Evolutionary conservation across 306 rosid species (phyloP).

Genomic region (Luffa aegyptiaca): DNA sequence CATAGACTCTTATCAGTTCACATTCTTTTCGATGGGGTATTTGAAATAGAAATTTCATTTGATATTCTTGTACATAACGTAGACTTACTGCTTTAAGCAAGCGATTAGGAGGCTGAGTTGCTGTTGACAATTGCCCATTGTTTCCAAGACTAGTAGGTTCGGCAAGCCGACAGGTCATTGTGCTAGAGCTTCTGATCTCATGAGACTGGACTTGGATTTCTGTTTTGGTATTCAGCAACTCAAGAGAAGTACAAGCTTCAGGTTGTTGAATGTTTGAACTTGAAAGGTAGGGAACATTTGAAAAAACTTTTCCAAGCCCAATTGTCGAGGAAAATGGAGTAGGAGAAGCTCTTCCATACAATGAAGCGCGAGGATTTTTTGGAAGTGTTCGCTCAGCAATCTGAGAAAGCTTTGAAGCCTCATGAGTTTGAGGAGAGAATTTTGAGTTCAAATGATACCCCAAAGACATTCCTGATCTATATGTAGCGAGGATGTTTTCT

Average conservation of each 20-base stretch:
- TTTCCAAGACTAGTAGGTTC: neutral
- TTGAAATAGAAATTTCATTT: neutral
- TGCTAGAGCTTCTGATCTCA: neutral
- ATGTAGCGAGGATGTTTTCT: neutral
- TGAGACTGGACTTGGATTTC: neutral
- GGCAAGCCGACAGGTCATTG: neutral
- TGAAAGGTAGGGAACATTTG: neutral
- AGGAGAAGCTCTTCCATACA: neutral
- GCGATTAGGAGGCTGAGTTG: neutral
- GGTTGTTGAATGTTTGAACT: neutral
- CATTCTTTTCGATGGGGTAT: neutral
- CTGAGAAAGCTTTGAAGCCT: neutral
- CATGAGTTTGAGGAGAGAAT: neutral
- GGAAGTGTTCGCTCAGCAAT: neutral
- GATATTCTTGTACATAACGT: neutral
- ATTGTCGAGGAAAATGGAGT: neutral
- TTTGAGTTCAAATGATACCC: neutral
- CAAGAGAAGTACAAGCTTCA: neutral
- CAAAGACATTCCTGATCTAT: neutral
- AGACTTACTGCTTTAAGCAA: conserved; percentile 7
- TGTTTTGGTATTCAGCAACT: neutral
- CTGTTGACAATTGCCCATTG: neutral
- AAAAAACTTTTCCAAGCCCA: neutral
- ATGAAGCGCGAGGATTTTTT: neutral
- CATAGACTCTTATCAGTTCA: neutral